phyloP scores from a whole-genome alignment of 495 filamentous ascomycete species.

The Aspergillus olivimuriae region DNA sequence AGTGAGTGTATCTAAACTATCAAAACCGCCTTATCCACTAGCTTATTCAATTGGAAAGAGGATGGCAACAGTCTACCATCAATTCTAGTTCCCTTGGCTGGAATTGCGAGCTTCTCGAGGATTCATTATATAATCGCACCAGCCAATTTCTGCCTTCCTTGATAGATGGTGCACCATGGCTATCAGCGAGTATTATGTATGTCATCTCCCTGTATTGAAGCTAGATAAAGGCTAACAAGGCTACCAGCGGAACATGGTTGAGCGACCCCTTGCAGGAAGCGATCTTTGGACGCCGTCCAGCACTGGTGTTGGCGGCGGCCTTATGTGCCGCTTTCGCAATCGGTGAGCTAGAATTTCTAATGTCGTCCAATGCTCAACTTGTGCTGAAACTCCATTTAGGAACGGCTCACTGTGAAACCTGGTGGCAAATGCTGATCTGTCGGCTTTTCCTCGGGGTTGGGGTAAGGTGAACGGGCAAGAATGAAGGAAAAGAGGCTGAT shows the following conservation, averaged over 20 bases:
- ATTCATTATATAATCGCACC: too few species aligned
- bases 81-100: constrained; percentile 64
- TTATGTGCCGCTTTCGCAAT: constrained; percentile 57
- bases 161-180: constrained; percentile 30
- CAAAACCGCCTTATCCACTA: too few species aligned
- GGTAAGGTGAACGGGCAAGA: too few species aligned
- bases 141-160: too few species aligned
- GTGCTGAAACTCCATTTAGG: too few species aligned
- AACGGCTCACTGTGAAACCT: constrained; percentile 46
- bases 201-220: constrained; percentile 6
- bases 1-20: too few species aligned
- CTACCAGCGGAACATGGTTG: constrained; percentile 50
- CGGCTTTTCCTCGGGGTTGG: constrained; percentile 62
- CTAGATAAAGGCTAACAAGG: too few species aligned
- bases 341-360: too few species aligned
- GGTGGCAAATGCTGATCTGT: constrained; percentile 50
- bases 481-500: too few species aligned
- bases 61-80: constrained; percentile 63
- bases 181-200: constrained; percentile 29
- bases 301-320: constrained; percentile 58
- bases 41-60: too few species aligned
- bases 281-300: constrained; percentile 53
- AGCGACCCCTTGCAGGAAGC: constrained; percentile 60
- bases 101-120: too few species aligned
- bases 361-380: too few species aligned